Percentiles rank a stretch among this genome's conserved stretches.
Conservation (phyloP, 306 rosid species). For the Begonia fuchsioides region DNA sequence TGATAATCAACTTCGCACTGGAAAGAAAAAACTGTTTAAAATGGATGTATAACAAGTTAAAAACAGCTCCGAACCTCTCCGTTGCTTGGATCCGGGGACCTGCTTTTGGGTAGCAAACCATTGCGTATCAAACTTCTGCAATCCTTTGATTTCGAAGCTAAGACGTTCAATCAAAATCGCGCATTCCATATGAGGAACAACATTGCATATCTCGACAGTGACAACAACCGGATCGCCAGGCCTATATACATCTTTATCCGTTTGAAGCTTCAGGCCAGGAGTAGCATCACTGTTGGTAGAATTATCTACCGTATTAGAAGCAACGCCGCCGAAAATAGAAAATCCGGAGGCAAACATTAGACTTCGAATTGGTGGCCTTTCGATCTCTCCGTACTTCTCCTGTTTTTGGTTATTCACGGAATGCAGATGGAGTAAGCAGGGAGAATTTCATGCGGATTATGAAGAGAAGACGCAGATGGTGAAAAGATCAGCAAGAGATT, state of each 20-base stretch:
- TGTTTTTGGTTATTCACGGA: neutral
- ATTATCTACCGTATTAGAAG: constrained; percentile 14
- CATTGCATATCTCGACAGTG: constrained; percentile 47
- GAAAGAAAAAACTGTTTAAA: too few relatives aligned
- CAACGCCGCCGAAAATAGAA: constrained; percentile 48
- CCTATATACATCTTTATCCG: constrained; percentile 69
- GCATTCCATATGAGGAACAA: constrained; percentile 14
- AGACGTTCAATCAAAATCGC: constrained; percentile 69
- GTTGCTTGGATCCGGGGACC: constrained; percentile 56
- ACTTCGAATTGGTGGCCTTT: neutral
- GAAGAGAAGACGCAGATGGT: too few relatives aligned
- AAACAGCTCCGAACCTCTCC: constrained; percentile 34
- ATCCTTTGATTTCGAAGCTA: constrained; percentile 68
- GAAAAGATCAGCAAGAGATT: too few relatives aligned
- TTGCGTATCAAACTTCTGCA: constrained; percentile 76
- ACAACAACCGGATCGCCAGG: constrained; percentile 78
- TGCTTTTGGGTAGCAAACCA: constrained; percentile 92
- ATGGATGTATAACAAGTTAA: neutral
- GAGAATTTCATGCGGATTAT: too few relatives aligned
- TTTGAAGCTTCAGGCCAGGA: constrained; percentile 49
- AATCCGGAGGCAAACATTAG: constrained; percentile 53
- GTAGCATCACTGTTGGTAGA: constrained; percentile 15
- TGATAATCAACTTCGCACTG: too few relatives aligned
- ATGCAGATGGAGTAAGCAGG: neutral
- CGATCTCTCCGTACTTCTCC: constrained; percentile 3